These are phyloP conservation scores for Pseudocercospora vitis DNA, from an alignment of 2,329 filamentous ascomycete genomes.

Conservation along the genomic window DNA sequence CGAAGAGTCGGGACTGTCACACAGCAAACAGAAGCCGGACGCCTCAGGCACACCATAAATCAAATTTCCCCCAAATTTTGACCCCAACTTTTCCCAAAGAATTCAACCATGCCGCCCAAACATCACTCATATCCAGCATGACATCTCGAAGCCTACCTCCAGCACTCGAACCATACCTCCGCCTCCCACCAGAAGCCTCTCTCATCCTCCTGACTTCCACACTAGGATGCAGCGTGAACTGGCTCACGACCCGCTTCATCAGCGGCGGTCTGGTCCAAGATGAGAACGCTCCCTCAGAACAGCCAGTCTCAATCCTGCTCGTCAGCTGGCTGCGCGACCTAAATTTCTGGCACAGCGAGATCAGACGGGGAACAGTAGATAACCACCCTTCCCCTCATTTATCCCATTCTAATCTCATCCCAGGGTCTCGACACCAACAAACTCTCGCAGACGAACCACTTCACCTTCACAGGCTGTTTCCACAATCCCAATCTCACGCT, in stretches of 20 bases:
- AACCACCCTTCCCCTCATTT: not conserved
- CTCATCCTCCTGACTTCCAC: constrained; percentile 69
- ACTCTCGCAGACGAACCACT: constrained; percentile 57
- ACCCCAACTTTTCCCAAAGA: not conserved
- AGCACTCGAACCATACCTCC: constrained; percentile 64
- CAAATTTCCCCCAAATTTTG: too few relatives aligned
- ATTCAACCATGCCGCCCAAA: not conserved
- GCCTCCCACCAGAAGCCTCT: constrained; percentile 57
- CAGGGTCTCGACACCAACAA: constrained; percentile 71
- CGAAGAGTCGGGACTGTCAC: too few relatives aligned
- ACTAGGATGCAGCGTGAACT: constrained; percentile 53
- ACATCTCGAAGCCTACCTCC: constrained; percentile 49
- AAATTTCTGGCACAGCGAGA: constrained; percentile 74
- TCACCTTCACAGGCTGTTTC: constrained; percentile 76
- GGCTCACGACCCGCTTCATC: constrained; percentile 56
- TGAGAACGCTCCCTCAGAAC: constrained; percentile 29
- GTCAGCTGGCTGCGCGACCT: constrained; percentile 80
- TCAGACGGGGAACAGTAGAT: constrained; percentile 30
- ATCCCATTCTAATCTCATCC: not conserved
- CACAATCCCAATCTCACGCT: constrained; percentile 13
- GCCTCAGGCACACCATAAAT: too few relatives aligned
- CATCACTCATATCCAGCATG: constrained; percentile 10
- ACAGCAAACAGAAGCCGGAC: too few relatives aligned
- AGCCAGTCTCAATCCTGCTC: constrained; percentile 59
- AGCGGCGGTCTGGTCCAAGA: constrained; percentile 45